Evolutionary conservation across 73 alveolate species (phyloP).

Genomic region (Effrenium voratum): DNA sequence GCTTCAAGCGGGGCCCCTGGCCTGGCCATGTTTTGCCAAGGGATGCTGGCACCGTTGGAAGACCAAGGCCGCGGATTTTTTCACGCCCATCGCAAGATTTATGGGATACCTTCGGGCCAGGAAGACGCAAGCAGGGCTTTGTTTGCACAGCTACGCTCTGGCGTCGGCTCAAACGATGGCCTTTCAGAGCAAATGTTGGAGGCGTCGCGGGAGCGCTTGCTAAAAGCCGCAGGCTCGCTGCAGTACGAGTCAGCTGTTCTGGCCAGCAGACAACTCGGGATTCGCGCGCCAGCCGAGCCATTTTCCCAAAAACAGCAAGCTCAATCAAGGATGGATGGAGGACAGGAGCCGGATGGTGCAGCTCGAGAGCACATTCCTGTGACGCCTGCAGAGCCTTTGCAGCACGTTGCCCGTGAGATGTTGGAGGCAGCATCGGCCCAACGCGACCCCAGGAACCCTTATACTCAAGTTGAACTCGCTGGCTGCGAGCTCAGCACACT

Average conservation of each 20-base stretch:
- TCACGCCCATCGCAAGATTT: neutral
- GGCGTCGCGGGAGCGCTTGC: neutral
- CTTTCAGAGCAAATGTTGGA: neutral
- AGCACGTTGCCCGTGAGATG: neutral
- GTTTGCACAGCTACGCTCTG: neutral
- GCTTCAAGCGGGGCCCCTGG: neutral
- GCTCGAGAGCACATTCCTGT: neutral
- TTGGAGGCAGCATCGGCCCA: neutral
- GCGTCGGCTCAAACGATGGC: neutral
- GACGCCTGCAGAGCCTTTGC: neutral
- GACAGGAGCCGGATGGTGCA: neutral
- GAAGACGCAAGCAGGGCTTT: neutral
- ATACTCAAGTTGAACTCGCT: neutral
- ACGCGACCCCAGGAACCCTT: neutral
- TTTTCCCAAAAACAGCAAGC: neutral
- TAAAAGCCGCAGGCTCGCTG: neutral
- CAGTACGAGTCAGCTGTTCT: neutral
- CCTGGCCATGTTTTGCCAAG: neutral
- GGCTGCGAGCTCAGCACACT: neutral
- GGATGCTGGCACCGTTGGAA: neutral
- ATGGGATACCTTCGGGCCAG: neutral
- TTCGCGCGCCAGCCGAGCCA: neutral
- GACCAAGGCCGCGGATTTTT: conserved; percentile 11
- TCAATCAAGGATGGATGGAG: neutral
- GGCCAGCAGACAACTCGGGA: neutral